Evolutionary conservation across 768 basidiomycete genomes (phyloP).

Genomic region (Serendipita sp.): DNA sequence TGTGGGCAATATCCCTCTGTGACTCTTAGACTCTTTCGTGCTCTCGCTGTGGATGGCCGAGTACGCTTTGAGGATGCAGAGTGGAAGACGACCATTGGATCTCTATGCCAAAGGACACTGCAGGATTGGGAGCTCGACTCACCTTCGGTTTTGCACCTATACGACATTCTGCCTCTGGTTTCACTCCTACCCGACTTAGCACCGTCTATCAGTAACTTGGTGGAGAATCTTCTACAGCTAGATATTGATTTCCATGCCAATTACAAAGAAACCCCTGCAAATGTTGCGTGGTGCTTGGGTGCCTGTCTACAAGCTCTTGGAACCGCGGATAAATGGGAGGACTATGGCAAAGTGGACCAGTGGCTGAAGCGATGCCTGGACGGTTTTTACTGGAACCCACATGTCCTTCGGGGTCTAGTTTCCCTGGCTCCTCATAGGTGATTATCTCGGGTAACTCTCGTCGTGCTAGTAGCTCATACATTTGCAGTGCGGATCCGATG

Average conservation of each 20-base stretch:
- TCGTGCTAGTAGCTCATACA: slow-evolving; percentile 8
- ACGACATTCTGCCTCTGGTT: slow-evolving; percentile 38
- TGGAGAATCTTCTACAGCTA: slow-evolving; percentile 25
- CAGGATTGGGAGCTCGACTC: slow-evolving; percentile 5
- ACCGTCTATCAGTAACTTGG: slow-evolving; percentile 23
- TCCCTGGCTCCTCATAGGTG: slow-evolving; percentile 33
- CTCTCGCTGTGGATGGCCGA: slow-evolving; percentile 29
- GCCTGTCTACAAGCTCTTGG: slow-evolving; percentile 40
- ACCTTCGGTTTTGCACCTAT: slow-evolving; percentile 17
- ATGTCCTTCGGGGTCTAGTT: slow-evolving; percentile 38
- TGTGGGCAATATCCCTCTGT: neutral
- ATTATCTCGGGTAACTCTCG: neutral
- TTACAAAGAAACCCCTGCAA: slow-evolving; percentile 22
- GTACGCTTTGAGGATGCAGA: slow-evolving; percentile 41
- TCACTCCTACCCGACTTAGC: slow-evolving; percentile 33
- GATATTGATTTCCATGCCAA: slow-evolving; percentile 16
- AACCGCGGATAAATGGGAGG: slow-evolving; percentile 31
- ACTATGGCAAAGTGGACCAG: slow-evolving; percentile 26
- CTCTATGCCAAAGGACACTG: slow-evolving; percentile 30
- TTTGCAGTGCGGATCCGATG: slow-evolving; percentile 3
- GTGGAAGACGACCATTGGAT: slow-evolving; percentile 36
- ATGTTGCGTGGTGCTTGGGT: slow-evolving; percentile 40
- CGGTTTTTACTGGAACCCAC: slow-evolving; percentile 43
- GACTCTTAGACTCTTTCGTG: slow-evolving; percentile 9
- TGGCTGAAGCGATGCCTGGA: slow-evolving; percentile 33